These are phyloP conservation scores for Colletotrichum shisoi DNA, from an alignment of 2,329 filamentous ascomycete genomes.

Conservation along the genomic window DNA sequence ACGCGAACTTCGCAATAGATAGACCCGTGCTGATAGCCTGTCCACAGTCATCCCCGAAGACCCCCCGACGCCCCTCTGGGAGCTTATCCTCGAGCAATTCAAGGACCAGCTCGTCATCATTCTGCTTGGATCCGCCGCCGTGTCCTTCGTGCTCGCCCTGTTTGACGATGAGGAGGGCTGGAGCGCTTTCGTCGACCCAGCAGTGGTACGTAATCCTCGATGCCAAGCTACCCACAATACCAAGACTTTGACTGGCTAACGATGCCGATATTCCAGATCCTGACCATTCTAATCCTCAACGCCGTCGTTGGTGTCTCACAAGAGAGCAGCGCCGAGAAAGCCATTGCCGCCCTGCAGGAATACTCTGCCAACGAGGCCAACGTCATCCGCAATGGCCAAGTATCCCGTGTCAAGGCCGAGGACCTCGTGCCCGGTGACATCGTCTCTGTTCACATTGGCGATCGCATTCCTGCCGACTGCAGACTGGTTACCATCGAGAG, in stretches of 20 bases:
- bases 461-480: constrained; percentile 94
- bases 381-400: constrained; percentile 82
- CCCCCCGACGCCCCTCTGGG: constrained; percentile 93
- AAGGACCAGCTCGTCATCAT: constrained; percentile 98
- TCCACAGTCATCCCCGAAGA: constrained; percentile 75
- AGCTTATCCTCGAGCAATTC: constrained; percentile 97
- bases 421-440: constrained; percentile 95
- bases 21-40: constrained; percentile 36
- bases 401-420: constrained; percentile 90
- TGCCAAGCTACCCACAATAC: constrained; percentile 31
- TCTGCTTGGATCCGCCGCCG: constrained; percentile 86
- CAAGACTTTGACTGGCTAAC: constrained; percentile 39
- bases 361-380: constrained; percentile 99
- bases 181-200: constrained; percentile 96
- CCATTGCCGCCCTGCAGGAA: constrained; percentile 96
- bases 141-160: constrained; percentile 91
- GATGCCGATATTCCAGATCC: constrained; percentile 67
- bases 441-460: constrained; percentile 85
- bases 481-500: constrained; percentile 88
- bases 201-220: constrained; percentile 73
- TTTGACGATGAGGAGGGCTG: constrained; percentile 94
- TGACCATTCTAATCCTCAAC: constrained; percentile 96
- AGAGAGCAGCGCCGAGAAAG: constrained; percentile 98
- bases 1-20: constrained; percentile 16
- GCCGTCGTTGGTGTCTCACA: constrained; percentile 97